Conservation (phyloP, 2,329 filamentous ascomycete genomes). For the Paramyrothecium sp. region DNA sequence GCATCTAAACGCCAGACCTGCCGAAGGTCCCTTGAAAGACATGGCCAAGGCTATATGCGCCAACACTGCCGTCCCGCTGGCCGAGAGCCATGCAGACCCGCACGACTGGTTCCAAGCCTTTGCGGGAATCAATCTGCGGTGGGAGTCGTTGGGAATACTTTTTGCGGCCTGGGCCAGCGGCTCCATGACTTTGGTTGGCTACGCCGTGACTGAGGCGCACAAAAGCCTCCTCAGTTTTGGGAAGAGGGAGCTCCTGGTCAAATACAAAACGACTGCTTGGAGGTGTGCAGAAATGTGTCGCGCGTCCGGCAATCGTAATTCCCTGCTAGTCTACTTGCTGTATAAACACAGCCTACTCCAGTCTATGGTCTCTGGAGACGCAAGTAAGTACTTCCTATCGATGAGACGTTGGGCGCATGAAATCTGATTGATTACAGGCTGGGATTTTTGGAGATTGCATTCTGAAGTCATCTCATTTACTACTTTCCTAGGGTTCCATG, state of each 20-base stretch:
- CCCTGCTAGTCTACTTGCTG: conserved; percentile 32
- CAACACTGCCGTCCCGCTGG: conserved; percentile 8
- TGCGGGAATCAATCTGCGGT: conserved; percentile 33
- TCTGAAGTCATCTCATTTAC: conserved; percentile 33
- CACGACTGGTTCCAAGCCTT: conserved; percentile 36
- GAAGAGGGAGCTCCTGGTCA: conserved; percentile 1
- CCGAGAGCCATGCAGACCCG: conserved; percentile 27
- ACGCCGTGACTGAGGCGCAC: conserved; percentile 7
- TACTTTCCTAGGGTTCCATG: conserved; percentile 34
- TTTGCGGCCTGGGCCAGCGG: conserved; percentile 17
- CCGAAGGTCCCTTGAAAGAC: conserved; percentile 33
- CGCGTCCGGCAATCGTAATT: conserved; percentile 27
- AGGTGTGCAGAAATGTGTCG: conserved; percentile 29
- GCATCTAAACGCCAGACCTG: conserved; percentile 25
- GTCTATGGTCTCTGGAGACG: conserved; percentile 37
- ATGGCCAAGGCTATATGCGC: conserved; percentile 27
- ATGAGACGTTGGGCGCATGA: neutral
- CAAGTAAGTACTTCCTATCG: conserved; percentile 24
- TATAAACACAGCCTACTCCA: conserved; percentile 31
- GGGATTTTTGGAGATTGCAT: conserved; percentile 30
- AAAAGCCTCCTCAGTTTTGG: conserved; percentile 3
- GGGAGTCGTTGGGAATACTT: conserved; percentile 41
- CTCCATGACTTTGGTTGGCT: neutral
- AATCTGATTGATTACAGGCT: conserved; percentile 24
- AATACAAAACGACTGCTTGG: conserved; percentile 8